These are phyloP conservation scores for Fusarium protoensiforme DNA, from an alignment of 2,329 filamentous ascomycete genomes.

Conservation along the genomic window DNA sequence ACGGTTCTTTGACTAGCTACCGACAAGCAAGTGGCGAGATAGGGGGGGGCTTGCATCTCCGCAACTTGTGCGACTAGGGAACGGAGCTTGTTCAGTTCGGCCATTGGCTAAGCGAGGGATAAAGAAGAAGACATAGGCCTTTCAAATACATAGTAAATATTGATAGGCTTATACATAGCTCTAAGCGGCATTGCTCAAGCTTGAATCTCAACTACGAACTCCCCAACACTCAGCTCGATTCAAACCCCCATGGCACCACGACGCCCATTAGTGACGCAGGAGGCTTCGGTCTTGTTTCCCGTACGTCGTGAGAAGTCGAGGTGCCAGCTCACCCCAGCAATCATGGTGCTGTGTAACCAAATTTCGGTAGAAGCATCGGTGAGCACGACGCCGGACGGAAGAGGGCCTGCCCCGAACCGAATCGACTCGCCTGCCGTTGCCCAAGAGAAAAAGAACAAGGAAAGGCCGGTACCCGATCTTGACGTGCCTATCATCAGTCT, in stretches of 20 bases:
- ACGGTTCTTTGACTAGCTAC: background rate
- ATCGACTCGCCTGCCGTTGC: background rate
- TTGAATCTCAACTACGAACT: background rate
- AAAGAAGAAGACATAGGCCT: background rate
- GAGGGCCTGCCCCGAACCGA: background rate
- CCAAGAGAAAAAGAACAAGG: background rate
- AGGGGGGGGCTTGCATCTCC: constrained; percentile 14
- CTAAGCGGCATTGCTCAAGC: background rate
- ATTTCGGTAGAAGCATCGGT: constrained; percentile 32
- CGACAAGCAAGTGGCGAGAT: background rate
- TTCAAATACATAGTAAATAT: background rate
- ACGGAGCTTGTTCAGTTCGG: constrained; percentile 11
- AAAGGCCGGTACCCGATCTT: background rate
- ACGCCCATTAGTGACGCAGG: constrained; percentile 9
- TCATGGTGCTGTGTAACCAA: constrained; percentile 31
- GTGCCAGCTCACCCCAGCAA: constrained; percentile 22
- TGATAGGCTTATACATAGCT: background rate
- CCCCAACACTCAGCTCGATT: background rate
- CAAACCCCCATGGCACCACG: background rate
- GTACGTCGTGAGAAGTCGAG: constrained; percentile 19
- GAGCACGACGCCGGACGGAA: constrained; percentile 16
- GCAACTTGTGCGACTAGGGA: constrained; percentile 28
- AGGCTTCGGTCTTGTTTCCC: constrained; percentile 10
- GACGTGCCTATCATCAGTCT: background rate
- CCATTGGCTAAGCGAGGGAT: background rate